Conservation (phyloP, 176 grass and related monocot genomes). For the Eleusine indica region DNA sequence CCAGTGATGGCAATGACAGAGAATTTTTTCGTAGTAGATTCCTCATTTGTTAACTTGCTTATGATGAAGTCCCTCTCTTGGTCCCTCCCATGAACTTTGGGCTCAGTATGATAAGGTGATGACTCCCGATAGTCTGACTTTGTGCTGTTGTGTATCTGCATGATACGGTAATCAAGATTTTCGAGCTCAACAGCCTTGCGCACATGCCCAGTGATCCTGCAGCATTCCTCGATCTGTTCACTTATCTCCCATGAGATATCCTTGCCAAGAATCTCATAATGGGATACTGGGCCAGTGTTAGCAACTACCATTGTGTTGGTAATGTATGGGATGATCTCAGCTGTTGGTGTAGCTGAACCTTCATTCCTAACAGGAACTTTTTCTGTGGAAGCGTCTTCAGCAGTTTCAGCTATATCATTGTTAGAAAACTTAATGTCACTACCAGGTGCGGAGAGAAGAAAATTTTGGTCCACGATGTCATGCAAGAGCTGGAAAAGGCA, state of each 20-base stretch:
- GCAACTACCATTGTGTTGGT: too few relatives aligned
- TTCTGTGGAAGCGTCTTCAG: neutral
- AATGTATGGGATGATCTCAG: neutral
- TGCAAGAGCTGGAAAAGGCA: neutral
- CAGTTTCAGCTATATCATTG: conserved; percentile 1
- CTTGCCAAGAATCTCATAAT: too few relatives aligned
- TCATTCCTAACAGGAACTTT: neutral
- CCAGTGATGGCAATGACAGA: conserved; percentile 39
- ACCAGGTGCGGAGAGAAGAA: neutral
- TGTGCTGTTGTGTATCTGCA: neutral
- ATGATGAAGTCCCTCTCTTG: conserved; percentile 13
- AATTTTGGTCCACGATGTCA: neutral
- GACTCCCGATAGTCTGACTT: conserved; percentile 4
- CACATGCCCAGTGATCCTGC: neutral
- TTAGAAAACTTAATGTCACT: neutral
- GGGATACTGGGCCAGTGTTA: too few relatives aligned
- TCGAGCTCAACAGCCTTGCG: conserved; percentile 14
- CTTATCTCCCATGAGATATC: conserved; percentile 13
- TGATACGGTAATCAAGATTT: conserved; percentile 3
- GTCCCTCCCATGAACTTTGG: conserved; percentile 31
- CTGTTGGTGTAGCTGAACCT: neutral
- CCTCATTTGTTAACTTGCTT: neutral
- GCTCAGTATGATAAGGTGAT: neutral
- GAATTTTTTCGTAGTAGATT: neutral
- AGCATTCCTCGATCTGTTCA: neutral